phyloP scores from a whole-genome alignment of 73 alveolate species.

The Halteria grandinella region DNA sequence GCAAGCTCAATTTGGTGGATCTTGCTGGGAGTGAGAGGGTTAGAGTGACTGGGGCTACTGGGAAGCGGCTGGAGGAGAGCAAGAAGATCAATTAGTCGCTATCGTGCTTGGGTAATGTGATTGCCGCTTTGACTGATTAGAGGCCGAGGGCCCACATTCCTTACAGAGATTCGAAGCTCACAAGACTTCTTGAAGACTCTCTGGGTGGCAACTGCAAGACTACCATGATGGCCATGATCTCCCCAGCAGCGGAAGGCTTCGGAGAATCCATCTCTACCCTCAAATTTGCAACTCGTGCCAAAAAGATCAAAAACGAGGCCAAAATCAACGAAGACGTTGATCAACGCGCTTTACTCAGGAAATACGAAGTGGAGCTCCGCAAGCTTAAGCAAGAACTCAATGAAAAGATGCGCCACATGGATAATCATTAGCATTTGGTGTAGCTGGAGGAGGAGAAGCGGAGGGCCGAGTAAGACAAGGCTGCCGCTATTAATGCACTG shows the following conservation, averaged over 20 bases:
- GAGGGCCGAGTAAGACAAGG: constrained; percentile 95
- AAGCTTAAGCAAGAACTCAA: constrained; percentile 94
- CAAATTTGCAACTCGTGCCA: constrained; percentile 99
- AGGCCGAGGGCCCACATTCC: constrained; percentile 93
- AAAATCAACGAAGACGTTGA: constrained; percentile 95
- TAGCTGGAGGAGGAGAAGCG: constrained; percentile 91
- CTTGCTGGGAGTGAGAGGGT: constrained; percentile 99
- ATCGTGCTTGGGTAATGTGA: constrained; percentile 99
- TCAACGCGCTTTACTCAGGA: constrained; percentile 93
- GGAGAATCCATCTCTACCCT: constrained; percentile 97
- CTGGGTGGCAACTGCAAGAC: constrained; percentile 98
- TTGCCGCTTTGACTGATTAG: constrained; percentile 97
- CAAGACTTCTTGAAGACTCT: constrained; percentile 95
- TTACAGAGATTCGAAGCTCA: constrained; percentile 97
- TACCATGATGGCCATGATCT: constrained; percentile 96
- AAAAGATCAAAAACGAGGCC: constrained; percentile 96
- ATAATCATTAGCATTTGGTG: constrained; percentile 67
- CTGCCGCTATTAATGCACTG: constrained; percentile 94
- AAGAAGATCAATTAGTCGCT: constrained; percentile 98
- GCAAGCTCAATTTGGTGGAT: constrained; percentile 96
- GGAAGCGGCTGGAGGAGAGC: constrained; percentile 97
- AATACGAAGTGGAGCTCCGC: constrained; percentile 96
- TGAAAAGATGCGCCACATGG: constrained; percentile 73
- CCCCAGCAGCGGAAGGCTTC: constrained; percentile 97
- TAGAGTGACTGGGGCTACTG: constrained; percentile 98